Evolutionary conservation across 257 asterid genomes (phyloP), one percentile per base, ranked within the genome.

Genomic region (Nicotiana otophora): DNA sequence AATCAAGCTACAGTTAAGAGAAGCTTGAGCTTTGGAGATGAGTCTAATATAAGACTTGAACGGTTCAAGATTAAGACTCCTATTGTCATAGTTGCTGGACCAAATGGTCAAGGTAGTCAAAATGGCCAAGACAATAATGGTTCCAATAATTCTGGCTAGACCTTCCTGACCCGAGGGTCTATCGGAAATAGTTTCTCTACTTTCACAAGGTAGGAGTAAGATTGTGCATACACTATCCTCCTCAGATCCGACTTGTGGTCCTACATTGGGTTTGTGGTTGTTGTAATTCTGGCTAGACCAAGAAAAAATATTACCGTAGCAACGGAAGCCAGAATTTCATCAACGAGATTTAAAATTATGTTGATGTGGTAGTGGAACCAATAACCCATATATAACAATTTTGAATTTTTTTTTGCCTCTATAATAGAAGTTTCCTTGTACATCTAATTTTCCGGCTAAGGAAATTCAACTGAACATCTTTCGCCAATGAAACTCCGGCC

Each of bases 41-140:
- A 93, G 91, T 84, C n/a, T 66, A 68, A 74, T 3, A 77, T 82
- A n/a, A 85, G 70, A 57, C 77, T 82, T 23, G 90, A 89, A 53
- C 48, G 90, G 81, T 92, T 92, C 55, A 92, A 85, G 77, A 82
- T 90, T 16, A 86, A 60, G 78, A 87, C 92, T 10, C 92, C 94
- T 42, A 90, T 90, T 53, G 42, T 84, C 4, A 84, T 86, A 66
- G 86, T 16, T 42, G 69, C 26, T 12, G 83, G 34, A 6, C 78
- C 87, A 17, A 82, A 64, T 68, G 86, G 57, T 14, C 39, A 55
- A 7, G 63, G 51, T 30, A 77, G 28, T 46, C 67, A 82, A 57
- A 77, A 39, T 14, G 76, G 30, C 42, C 39, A 28, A 28, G 48
- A 70, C 10, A 84, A 55, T 3, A 61, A 65, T 75, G 82, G 31